Base-by-base conservation (phyloP, 331 rosid genomes). In the Quercus tomentella region DNA sequence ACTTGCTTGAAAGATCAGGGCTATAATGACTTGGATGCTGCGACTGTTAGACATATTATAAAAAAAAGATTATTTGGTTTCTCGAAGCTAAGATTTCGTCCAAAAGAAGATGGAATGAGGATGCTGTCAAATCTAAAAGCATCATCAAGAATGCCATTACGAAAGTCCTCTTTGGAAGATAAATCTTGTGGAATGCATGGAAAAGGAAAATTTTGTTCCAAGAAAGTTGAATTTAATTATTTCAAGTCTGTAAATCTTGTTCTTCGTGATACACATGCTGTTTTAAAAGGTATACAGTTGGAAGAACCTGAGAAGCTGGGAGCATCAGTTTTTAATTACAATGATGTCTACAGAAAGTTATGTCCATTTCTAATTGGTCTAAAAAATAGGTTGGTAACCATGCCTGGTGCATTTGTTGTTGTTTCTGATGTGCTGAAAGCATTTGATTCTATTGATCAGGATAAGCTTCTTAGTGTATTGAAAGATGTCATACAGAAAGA, bases 261-360 rank as follows among this genome's bases (percentile, higher is more conserved):
- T 82, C 94, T 95, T 74, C 82, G 91, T 60, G 93, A 91, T 80
- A 84, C 92, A 15, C 91, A 91, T 82, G 80, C 83, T 78, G 87
- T 95, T 81, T 76, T 95, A 4, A 95, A 88, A 85, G 90, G 86
- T 51, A 84, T 92, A 70, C 86, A 76, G 82, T 75, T 84, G 74
- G 82, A 87, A 85, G 93, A 89, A 76, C 91, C 96, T 33, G 86
- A 86, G 84, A 88, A 84, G 66, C 81, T 95, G 75, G 98, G 98
- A 73, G 87, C 98, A 56, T 95, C 98, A 3, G 96, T 95, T 73
- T 95, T 95, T 84, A 89, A 95, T 77, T 95, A 95, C 86, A 91
- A 91, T 87, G 98, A 90, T 82, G 88, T 90, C 72, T 95, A 95
- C 65, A 83, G 63, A 83, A 92, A 84, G 78, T 76, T 95, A n/a